Base-by-base conservation (phyloP, 2,329 filamentous ascomycete genomes). In the Byssochlamys sp. region DNA sequence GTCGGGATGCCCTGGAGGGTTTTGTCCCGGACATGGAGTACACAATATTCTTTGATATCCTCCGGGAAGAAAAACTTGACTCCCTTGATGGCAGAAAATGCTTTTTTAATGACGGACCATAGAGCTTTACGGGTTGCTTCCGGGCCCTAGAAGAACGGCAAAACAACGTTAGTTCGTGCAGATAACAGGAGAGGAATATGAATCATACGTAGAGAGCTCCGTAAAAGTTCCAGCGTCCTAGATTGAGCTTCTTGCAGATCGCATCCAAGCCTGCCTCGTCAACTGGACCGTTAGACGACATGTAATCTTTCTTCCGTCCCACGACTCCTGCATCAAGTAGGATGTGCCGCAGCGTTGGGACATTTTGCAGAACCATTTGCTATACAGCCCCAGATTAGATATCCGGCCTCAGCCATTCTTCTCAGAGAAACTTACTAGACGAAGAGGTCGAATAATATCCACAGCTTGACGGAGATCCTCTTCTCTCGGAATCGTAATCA, bases 151-250 rank as follows among this genome's bases (percentile, higher is more conserved):
- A 1, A n/a, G 11, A 19, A 4, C 3, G 11, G 12, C 11, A 53
- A 25, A 39, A 14, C 2, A 19, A 14, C 0, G 48, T 26, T 48
- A 45, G 33, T 55, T 14, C 19, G 19, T 19, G 31, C 4, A 25
- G 26, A 24, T 35, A 19, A 45, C 35, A 19, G 35, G 2, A 6
- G 35, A 45, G n/a, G 14, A n/a, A n/a, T 45, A n/a, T 19, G 35
- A 3, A 45, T 5, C 35, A 45, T 45, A 57, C 49, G 19, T 52
- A 52, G 2, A 74, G 69, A 24, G 77, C 77, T 14, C 78, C 78
- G 63, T 81, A 81, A 66, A 80, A 80, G 55, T 78, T 45, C 78
- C 79, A 81, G 1, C 75, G 66, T n/a, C 76, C 77, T 0, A 80
- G 68, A 31, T 71, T 68, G 4, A 78, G 70, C 52, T 72, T 68